Percentiles rank a stretch among this genome's conserved stretches.
Evolutionary conservation across 1,139 yeast genomes (phyloP).

Genomic region (Yamadazyma conglobata): DNA sequence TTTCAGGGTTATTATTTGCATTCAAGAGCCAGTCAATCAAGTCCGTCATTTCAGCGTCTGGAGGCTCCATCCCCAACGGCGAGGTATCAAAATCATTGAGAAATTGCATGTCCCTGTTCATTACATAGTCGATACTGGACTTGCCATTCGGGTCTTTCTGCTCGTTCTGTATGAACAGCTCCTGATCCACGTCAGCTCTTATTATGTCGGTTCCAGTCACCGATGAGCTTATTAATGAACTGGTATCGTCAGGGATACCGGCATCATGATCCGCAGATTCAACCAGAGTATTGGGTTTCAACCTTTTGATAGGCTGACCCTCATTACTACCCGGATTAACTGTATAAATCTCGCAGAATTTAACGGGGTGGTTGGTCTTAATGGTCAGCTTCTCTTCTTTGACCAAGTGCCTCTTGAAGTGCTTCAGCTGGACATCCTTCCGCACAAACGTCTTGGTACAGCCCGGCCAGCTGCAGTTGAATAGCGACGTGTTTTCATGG

Average conservation of each 20-base stretch:
- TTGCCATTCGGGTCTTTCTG: too few species aligned
- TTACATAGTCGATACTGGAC: conserved; percentile 4
- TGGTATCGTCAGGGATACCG: too few species aligned
- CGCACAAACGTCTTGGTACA: conserved; percentile 36
- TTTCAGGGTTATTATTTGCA: conserved; percentile 10
- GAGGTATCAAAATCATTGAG: conserved; percentile 1
- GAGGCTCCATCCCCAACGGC: conserved; percentile 2
- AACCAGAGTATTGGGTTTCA: neutral
- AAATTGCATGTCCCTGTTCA: conserved; percentile 1
- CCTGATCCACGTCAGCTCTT: too few species aligned
- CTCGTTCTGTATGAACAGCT: too few species aligned
- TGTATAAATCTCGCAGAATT: conserved; percentile 10
- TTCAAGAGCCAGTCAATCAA: conserved; percentile 11
- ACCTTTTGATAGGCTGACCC: too few species aligned
- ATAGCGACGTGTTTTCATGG: conserved; percentile 31
- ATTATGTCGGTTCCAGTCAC: too few species aligned
- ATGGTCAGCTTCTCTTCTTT: conserved; percentile 10
- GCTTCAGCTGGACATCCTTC: conserved; percentile 33
- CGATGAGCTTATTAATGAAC: too few species aligned
- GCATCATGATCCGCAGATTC: too few species aligned
- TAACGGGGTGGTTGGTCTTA: conserved; percentile 3
- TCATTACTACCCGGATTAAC: conserved; percentile 2
- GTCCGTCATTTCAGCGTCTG: conserved; percentile 6
- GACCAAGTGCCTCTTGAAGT: conserved; percentile 25
- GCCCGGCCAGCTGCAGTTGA: conserved; percentile 22